Evolutionary conservation across 805 yeast genomes (phyloP).

Genomic region (Yamadazyma takamatsuzukensis): DNA sequence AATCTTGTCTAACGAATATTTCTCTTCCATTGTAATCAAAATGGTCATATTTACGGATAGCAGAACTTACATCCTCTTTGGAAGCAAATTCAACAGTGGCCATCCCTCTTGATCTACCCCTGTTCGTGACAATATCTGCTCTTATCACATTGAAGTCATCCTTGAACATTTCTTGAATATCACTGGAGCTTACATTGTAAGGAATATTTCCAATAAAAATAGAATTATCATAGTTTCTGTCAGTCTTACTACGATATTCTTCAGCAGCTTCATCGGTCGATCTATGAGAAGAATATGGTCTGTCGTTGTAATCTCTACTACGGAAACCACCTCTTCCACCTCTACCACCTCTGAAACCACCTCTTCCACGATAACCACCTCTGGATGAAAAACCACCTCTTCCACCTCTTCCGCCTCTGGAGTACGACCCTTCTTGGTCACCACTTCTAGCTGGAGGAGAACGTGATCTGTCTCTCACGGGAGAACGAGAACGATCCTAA

Average conservation of each 20-base stretch:
- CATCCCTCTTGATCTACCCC: conserved; percentile 85
- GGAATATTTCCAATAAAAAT: conserved; percentile 74
- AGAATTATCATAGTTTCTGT: conserved; percentile 64
- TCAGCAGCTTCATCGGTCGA: conserved; percentile 25
- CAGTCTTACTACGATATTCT: conserved; percentile 30
- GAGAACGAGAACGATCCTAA: conserved; percentile 33
- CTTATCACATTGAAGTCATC: conserved; percentile 52
- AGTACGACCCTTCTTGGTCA: conserved; percentile 13
- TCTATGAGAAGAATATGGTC: conserved; percentile 3
- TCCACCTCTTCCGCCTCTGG: conserved; percentile 5
- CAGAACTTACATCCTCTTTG: conserved; percentile 62
- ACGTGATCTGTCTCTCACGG: conserved; percentile 30
- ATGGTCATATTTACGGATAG: conserved; percentile 68
- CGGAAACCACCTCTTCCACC: conserved; percentile 20
- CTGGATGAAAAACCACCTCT: conserved; percentile 7
- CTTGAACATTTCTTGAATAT: conserved; percentile 58
- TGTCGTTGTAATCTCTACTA: conserved; percentile 14
- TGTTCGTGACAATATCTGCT: conserved; percentile 77
- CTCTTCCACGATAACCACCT: conserved; percentile 17
- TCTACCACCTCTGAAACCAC: conserved; percentile 17
- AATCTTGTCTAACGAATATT: conserved; percentile 86
- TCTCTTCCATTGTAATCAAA: conserved; percentile 66
- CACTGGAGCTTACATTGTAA: conserved; percentile 55
- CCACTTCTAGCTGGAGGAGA: conserved; percentile 13
- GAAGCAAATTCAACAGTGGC: conserved; percentile 81